Percentiles rank a stretch among this genome's conserved stretches.
phyloP scores from a whole-genome alignment of 1,284 basidiomycete genomes.

The Testicularia cyperi region DNA sequence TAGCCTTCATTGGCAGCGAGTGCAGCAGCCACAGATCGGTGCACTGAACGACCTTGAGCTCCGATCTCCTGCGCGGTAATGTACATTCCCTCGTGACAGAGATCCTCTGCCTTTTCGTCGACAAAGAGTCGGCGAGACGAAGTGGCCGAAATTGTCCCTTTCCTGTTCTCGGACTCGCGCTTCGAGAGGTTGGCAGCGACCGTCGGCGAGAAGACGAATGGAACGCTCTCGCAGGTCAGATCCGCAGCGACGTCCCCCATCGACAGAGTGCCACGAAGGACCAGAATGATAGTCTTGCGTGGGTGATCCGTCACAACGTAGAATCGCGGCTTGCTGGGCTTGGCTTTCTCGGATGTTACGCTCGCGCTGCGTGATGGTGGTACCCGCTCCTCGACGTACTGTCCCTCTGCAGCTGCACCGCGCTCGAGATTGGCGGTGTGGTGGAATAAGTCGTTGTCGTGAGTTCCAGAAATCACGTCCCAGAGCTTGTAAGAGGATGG shows the following conservation, averaged over 20 bases:
- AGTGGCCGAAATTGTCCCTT: background rate
- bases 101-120: constrained; percentile 5
- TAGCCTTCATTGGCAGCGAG: constrained; percentile 71
- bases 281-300: constrained; percentile 43
- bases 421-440: constrained; percentile 36
- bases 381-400: constrained; percentile 26
- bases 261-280: constrained; percentile 52
- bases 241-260: constrained; percentile 57
- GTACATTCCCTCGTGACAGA: constrained; percentile 69
- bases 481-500: constrained; percentile 35
- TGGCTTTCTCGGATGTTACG: constrained; percentile 10
- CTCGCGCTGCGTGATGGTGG: background rate
- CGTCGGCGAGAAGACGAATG: constrained; percentile 17
- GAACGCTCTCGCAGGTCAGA: constrained; percentile 54
- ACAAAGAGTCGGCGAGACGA: background rate
- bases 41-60: constrained; percentile 72
- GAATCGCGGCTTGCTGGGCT: constrained; percentile 43
- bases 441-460: constrained; percentile 53
- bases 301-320: constrained; percentile 55
- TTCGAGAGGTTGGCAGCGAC: constrained; percentile 11
- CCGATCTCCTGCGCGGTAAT: constrained; percentile 78
- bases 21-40: constrained; percentile 72
- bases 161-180: background rate
- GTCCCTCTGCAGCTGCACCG: constrained; percentile 28
- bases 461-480: constrained; percentile 44